A percentile compares a stretch with the other conserved stretches of the same genome.
Conservation (phyloP, 257 asterid species). For the Mitragyna speciosa region DNA sequence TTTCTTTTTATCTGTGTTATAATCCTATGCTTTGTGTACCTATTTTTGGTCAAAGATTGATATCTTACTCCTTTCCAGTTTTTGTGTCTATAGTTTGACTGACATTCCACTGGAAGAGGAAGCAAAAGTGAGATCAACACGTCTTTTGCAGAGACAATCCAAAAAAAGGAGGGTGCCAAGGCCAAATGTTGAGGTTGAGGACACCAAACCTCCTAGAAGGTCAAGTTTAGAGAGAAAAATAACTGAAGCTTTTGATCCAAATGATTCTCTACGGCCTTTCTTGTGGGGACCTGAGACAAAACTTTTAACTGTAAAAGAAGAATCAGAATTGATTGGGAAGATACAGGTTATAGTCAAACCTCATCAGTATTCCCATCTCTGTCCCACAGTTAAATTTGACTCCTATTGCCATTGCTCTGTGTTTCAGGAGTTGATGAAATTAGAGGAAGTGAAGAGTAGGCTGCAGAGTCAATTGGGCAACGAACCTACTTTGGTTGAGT, state of each 20-base stretch:
- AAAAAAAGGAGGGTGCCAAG: conserved; percentile 57
- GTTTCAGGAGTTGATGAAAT: conserved; percentile 57
- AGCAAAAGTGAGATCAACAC: conserved; percentile 72
- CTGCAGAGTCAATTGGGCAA: conserved; percentile 59
- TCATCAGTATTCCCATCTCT: conserved; percentile 11
- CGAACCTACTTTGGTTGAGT: conserved; percentile 78
- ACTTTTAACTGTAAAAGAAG: conserved; percentile 72
- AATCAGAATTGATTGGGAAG: conserved; percentile 57
- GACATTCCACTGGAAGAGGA: conserved; percentile 32
- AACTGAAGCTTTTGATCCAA: conserved; percentile 43
- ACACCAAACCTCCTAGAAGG: conserved; percentile 36
- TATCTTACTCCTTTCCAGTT: conserved; percentile 21
- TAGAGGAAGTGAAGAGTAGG: conserved; percentile 54
- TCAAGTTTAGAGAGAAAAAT: conserved; percentile 41
- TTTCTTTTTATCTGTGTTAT: conserved; percentile 12
- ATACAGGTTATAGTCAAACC: conserved; percentile 60
- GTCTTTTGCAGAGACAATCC: conserved; percentile 63
- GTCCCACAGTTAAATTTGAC: conserved; percentile 1
- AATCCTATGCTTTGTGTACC: neutral
- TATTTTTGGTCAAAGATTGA: conserved; percentile 14
- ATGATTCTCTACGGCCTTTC: conserved; percentile 62
- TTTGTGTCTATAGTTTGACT: conserved; percentile 35
- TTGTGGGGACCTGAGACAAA: conserved; percentile 70
- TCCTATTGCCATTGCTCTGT: conserved; percentile 12
- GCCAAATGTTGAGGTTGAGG: conserved; percentile 42